A percentile compares a stretch with the other conserved stretches of the same genome.
These are phyloP conservation scores for Citrus inodora DNA, from an alignment of 345 rosid species.

Conservation along the genomic window DNA sequence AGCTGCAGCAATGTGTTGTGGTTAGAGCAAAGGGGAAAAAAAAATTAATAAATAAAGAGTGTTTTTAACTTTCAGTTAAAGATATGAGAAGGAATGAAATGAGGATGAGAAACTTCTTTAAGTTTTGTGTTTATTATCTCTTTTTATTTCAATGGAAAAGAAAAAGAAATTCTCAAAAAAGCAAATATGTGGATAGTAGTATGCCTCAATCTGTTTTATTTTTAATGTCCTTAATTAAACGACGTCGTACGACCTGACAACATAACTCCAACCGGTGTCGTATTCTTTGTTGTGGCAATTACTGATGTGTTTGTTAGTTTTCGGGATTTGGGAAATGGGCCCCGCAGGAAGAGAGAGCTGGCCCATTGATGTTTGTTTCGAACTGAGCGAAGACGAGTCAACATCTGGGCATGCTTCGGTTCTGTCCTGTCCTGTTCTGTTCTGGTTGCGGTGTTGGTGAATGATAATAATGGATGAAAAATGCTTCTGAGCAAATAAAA, in stretches of 20 bases:
- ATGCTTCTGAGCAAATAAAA: neutral
- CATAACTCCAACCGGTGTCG: neutral
- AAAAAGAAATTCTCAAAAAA: neutral
- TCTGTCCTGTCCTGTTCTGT: too few species aligned
- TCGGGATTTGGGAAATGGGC: constrained; percentile 30
- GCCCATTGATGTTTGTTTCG: constrained; percentile 25
- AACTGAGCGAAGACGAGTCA: constrained; percentile 26
- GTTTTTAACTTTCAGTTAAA: neutral
- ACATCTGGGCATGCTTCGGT: constrained; percentile 20
- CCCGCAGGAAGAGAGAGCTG: constrained; percentile 15
- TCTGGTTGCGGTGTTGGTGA: neutral
- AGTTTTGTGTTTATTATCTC: neutral
- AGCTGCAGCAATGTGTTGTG: neutral
- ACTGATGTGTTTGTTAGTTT: neutral
- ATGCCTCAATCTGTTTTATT: neutral
- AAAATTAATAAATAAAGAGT: too few species aligned
- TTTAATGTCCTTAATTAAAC: neutral
- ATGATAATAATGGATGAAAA: neutral
- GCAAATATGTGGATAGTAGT: too few species aligned
- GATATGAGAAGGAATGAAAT: neutral
- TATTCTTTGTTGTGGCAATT: neutral
- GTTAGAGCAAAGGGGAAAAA: neutral
- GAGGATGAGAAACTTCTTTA: constrained; percentile 1
- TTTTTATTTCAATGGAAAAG: neutral
- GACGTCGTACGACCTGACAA: neutral